Percentiles rank a stretch among this genome's conserved stretches.
Evolutionary conservation across 1,284 basidiomycete genomes (phyloP).

Genomic region (Cerrena zonata): DNA sequence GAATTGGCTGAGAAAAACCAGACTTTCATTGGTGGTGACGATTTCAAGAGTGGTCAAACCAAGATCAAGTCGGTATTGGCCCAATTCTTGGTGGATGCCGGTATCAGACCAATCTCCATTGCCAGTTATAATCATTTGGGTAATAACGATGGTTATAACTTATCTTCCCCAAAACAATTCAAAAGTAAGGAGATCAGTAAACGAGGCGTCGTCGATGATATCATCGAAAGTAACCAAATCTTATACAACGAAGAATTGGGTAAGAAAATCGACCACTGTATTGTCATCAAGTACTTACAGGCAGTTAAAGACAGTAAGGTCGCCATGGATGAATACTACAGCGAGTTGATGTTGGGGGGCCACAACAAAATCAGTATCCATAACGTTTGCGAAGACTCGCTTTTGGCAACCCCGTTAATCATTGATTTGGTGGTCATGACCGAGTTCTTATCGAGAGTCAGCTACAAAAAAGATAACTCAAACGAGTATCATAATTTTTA

Average conservation of each 20-base stretch:
- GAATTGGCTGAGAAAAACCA: constrained; percentile 84
- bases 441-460: constrained; percentile 89
- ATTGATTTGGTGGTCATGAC: constrained; percentile 90
- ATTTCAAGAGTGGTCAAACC: constrained; percentile 93
- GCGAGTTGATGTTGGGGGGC: constrained; percentile 83
- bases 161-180: constrained; percentile 91
- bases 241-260: constrained; percentile 76
- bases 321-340: constrained; percentile 98
- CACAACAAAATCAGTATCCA: constrained; percentile 86
- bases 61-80: constrained; percentile 94
- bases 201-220: constrained; percentile 94
- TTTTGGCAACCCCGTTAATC: constrained; percentile 93
- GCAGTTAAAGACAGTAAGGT: constrained; percentile 95
- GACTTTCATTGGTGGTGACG: constrained; percentile 96
- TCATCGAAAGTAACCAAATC: constrained; percentile 87
- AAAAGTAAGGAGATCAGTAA: constrained; percentile 97
- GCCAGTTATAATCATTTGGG: constrained; percentile 98
- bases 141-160: constrained; percentile 94
- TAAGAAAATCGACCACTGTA: constrained; percentile 95
- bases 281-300: constrained; percentile 91
- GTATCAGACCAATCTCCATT: constrained; percentile 96
- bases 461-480: constrained; percentile 62
- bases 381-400: constrained; percentile 96
- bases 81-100: constrained; percentile 97
- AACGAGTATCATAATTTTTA: constrained; percentile 76